phyloP scores from a whole-genome alignment of 129 eudicot genomes.

The Lonicera japonica region DNA sequence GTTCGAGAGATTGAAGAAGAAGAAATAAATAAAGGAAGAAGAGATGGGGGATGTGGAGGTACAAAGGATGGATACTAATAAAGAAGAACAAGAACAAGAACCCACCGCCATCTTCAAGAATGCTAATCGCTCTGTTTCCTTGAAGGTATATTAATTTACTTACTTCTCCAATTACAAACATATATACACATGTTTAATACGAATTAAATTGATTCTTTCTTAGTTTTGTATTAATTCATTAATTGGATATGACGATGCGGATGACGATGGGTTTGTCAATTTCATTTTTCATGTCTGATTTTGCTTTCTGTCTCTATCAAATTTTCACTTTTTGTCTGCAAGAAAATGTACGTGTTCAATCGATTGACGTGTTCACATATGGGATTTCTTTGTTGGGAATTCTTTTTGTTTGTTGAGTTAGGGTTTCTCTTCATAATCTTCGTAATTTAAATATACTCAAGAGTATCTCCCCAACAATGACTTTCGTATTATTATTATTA shows the following conservation, averaged over 20 bases:
- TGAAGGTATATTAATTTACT: constrained; percentile 24
- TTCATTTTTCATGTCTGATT: too few species aligned
- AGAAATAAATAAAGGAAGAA: background rate
- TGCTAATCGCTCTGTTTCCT: constrained; percentile 30
- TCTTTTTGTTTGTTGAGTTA: too few species aligned
- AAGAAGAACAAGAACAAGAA: constrained; percentile 11
- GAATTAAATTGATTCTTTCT: background rate
- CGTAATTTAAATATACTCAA: too few species aligned
- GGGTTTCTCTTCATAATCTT: too few species aligned
- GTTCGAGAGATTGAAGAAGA: background rate
- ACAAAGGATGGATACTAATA: constrained; percentile 16
- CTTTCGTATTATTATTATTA: too few species aligned
- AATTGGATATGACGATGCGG: background rate
- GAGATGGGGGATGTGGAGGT: constrained; percentile 35
- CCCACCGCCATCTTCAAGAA: constrained; percentile 32
- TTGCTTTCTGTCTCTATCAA: too few species aligned
- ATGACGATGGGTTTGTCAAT: background rate
- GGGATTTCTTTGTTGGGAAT: too few species aligned
- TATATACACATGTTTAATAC: background rate
- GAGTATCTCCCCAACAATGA: too few species aligned
- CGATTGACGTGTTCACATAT: too few species aligned
- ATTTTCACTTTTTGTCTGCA: too few species aligned
- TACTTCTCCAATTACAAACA: too few species aligned
- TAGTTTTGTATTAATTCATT: background rate
- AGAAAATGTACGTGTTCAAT: too few species aligned